phyloP scores from a whole-genome alignment of 805 yeast genomes.

The Tetrapisispora iriomotensis region DNA sequence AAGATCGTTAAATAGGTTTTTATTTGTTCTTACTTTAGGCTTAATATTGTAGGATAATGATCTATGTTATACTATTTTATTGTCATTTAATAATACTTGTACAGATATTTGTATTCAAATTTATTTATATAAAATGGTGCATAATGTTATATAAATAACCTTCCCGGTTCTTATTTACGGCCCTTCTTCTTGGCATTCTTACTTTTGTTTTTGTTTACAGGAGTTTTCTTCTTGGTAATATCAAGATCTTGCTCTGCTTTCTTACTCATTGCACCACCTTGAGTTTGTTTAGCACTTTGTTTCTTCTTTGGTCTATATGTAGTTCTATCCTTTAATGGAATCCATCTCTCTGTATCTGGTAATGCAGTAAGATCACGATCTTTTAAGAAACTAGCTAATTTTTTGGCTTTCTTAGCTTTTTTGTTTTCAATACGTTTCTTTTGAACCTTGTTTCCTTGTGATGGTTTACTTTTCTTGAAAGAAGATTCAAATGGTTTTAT shows the following conservation, averaged over 20 bases:
- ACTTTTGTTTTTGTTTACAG: conserved; percentile 6
- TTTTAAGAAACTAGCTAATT: conserved; percentile 15
- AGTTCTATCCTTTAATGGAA: conserved; percentile 78
- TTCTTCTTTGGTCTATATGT: conserved; percentile 70
- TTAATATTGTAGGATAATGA: no score
- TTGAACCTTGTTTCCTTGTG: conserved; percentile 8
- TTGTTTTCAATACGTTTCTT: conserved; percentile 26
- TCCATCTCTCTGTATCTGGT: conserved; percentile 78
- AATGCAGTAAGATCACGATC: conserved; percentile 26
- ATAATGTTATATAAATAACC: no score
- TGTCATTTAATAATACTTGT: background rate
- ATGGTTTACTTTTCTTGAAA: background rate
- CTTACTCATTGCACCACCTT: conserved; percentile 49
- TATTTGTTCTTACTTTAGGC: no score
- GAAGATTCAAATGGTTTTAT: conserved; percentile 7
- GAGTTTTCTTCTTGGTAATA: conserved; percentile 17
- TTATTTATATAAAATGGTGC: background rate
- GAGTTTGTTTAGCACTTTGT: conserved; percentile 41
- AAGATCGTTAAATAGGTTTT: no score
- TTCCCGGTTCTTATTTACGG: conserved; percentile 15
- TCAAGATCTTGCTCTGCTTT: conserved; percentile 26
- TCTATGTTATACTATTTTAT: background rate
- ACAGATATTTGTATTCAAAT: background rate
- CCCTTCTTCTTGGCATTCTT: conserved; percentile 19
- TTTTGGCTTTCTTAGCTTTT: conserved; percentile 14